Conservation (phyloP, 495 filamentous ascomycete genomes). For the Annulohypoxylon stygium region DNA sequence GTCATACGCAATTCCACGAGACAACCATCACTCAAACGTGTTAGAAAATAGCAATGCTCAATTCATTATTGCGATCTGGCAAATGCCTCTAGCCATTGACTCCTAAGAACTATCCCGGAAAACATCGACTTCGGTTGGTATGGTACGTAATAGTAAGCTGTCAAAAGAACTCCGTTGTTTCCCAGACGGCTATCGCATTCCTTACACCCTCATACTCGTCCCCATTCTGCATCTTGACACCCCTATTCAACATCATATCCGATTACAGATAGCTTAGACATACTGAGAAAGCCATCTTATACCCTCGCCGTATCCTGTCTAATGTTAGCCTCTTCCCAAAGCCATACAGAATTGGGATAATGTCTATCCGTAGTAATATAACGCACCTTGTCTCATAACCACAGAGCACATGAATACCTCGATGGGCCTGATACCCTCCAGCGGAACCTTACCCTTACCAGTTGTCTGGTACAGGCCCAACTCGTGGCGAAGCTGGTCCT, state of each 20-base stretch:
- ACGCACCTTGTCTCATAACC: slow-evolving; percentile 93
- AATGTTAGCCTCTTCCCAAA: slow-evolving; percentile 36
- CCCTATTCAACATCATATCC: background rate
- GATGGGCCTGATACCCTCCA: slow-evolving; percentile 94
- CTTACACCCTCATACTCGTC: slow-evolving; percentile 25
- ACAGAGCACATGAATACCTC: slow-evolving; percentile 99
- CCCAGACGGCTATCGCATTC: slow-evolving; percentile 37
- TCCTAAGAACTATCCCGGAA: slow-evolving; percentile 53
- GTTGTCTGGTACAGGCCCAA: slow-evolving; percentile 96
- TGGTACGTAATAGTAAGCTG: slow-evolving; percentile 46
- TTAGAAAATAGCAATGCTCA: slow-evolving; percentile 37
- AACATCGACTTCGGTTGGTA: slow-evolving; percentile 49
- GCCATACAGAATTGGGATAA: slow-evolving; percentile 3
- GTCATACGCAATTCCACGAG: slow-evolving; percentile 5
- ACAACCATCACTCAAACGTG: background rate
- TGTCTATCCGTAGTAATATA: background rate
- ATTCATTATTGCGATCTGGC: slow-evolving; percentile 51
- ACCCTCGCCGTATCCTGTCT: slow-evolving; percentile 75
- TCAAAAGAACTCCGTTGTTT: slow-evolving; percentile 46
- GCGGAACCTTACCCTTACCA: slow-evolving; percentile 95
- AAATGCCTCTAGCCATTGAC: slow-evolving; percentile 54
- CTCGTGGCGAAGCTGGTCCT: slow-evolving; percentile 92
- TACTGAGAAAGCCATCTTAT: slow-evolving; percentile 86
- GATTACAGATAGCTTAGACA: slow-evolving; percentile 62
- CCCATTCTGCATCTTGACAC: slow-evolving; percentile 20